A percentile compares a stretch with the other conserved stretches of the same genome.
Evolutionary conservation across 148 eudicot genomes (phyloP).

Genomic region (Heliosperma pusillum): DNA sequence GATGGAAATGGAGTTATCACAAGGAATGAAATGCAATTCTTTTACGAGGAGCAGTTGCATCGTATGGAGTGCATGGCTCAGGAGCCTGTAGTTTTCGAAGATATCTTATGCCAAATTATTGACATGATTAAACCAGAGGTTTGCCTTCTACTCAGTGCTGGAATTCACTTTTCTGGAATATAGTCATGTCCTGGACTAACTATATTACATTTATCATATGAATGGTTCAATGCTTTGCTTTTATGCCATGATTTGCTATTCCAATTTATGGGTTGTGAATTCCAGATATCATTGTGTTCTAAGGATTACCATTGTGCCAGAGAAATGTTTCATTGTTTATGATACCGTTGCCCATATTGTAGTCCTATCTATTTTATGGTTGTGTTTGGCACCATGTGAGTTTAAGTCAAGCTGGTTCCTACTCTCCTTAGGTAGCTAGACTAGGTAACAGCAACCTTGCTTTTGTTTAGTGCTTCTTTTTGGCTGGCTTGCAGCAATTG

Average conservation of each 20-base stretch:
- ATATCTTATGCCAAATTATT: conserved; percentile 90
- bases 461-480: not conserved
- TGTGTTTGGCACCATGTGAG: not conserved
- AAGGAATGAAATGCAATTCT: conserved; percentile 91
- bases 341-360: not conserved
- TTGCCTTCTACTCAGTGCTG: conserved; percentile 6
- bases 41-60: conserved; percentile 96
- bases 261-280: not conserved
- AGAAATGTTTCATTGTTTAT: not conserved
- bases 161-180: not conserved
- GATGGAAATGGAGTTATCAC: conserved; percentile 89
- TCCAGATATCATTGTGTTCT: not conserved
- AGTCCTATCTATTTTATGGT: not conserved
- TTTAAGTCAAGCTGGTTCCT: not conserved
- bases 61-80: conserved; percentile 99
- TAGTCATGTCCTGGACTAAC: not conserved
- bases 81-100: conserved; percentile 97
- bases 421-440: not conserved
- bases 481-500: not conserved
- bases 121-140: conserved; percentile 98
- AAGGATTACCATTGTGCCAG: not conserved
- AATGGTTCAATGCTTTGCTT: not conserved
- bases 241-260: conserved; percentile 9
- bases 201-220: not conserved
- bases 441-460: not conserved